Base-by-base conservation (phyloP, 768 basidiomycete species). In the Termitomyces sp. region DNA sequence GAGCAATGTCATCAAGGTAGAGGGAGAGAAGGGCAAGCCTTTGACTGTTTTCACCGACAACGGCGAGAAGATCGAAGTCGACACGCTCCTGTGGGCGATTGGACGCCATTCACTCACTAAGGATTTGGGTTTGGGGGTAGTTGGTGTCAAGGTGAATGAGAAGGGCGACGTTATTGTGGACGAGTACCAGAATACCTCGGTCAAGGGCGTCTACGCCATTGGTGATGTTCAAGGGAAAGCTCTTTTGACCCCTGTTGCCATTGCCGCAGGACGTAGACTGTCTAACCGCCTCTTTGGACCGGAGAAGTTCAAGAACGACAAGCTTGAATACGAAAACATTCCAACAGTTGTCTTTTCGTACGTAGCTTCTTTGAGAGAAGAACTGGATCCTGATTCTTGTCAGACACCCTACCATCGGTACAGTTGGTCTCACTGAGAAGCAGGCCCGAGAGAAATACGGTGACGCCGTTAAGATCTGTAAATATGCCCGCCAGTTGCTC, bases 311-410 rank as follows among this genome's bases (percentile, higher is more conserved):
- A 94, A 90, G 76, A 70, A 88, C 49, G 90, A 96, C 66, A 94
- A 96, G 72, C 79, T 98, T 57, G 80, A 77, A 64, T 99, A 98
- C 69, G 80, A 87, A 34, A 84, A 98, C 69, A 94, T 99, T 58
- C 88, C 97, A 4, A 92, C 88, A 48, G 97, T 98, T 60, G 94
- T 98, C 56, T 98, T 98, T 77, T 92, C 96, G 93, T 95, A 62
- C 68, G 93, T 81, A 3, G 7, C 47, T 52, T 50, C 39, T 56
- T 33, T 28, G 34, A 61, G 26, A 52, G 46, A n/a, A 9, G 13
- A 50, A 42, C 36, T 29, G 44, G 44, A 49, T 36, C 57, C 57
- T 33, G 58, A 53, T 62, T 29, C 51, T 7, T 48, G 13, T 31
- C 60, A 96, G 93, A 8, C 96, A 98, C 71, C 97, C 96, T 0